Percentiles rank a stretch among this genome's conserved stretches.
Evolutionary conservation across 129 eudicot species (phyloP).

Genomic region (sunflower (Helianthus annuus)): HanXRQr2.0-SUNRISE NC_035448.2:84630613-84631112

Average conservation of each 20-base stretch:
- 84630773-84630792: conserved; percentile 38
- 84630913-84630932: conserved; percentile 66
- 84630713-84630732: conserved; percentile 17
- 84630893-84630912: conserved; percentile 44
- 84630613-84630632: background rate
- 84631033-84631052: conserved; percentile 58
- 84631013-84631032: conserved; percentile 52
- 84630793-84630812: conserved; percentile 66
- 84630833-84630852: conserved; percentile 64
- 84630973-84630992: conserved; percentile 16
- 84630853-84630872: conserved; percentile 47
- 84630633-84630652: background rate
- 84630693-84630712: conserved; percentile 1
- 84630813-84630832: conserved; percentile 61
- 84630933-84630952: conserved; percentile 6
- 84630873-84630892: conserved; percentile 32
- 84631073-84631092: conserved; percentile 77
- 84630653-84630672: background rate
- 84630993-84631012: conserved; percentile 67
- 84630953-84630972: background rate
- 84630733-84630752: conserved; percentile 61
- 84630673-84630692: background rate
- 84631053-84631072: conserved; percentile 54
- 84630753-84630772: conserved; percentile 51
- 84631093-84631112: conserved; percentile 97